These are phyloP conservation scores for Neonectria hederae DNA, from an alignment of 2,329 filamentous ascomycete species.

Conservation along the genomic window DNA sequence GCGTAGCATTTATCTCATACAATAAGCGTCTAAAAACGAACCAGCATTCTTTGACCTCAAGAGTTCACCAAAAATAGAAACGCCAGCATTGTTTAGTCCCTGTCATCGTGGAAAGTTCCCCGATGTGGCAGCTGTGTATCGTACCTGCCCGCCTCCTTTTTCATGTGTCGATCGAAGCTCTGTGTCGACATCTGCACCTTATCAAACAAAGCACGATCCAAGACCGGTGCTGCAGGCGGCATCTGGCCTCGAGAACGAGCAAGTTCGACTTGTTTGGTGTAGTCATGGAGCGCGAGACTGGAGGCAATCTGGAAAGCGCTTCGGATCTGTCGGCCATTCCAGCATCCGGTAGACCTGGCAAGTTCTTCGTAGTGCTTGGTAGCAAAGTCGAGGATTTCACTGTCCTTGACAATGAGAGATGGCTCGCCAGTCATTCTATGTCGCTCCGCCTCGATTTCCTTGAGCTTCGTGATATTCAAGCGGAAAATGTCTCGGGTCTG, in stretches of 20 bases:
- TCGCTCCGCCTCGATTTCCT: conserved; percentile 48
- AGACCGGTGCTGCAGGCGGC: conserved; percentile 47
- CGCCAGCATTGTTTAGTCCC: neutral
- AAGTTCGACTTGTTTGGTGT: conserved; percentile 42
- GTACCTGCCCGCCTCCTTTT: conserved; percentile 48
- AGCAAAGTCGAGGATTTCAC: conserved; percentile 50
- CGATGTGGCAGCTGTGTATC: conserved; percentile 48
- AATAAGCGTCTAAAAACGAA: neutral
- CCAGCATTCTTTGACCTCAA: neutral
- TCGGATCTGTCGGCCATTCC: conserved; percentile 52
- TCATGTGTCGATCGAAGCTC: conserved; percentile 55
- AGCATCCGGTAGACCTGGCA: conserved; percentile 41
- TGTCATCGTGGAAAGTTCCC: conserved; percentile 45
- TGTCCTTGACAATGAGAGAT: conserved; percentile 46
- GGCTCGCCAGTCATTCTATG: conserved; percentile 49
- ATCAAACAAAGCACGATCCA: conserved; percentile 51
- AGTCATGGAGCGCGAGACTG: conserved; percentile 50
- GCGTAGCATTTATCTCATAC: neutral
- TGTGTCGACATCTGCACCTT: conserved; percentile 56
- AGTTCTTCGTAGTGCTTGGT: conserved; percentile 46
- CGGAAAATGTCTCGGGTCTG: conserved; percentile 55
- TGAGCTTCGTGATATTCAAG: conserved; percentile 51
- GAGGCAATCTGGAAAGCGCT: conserved; percentile 51
- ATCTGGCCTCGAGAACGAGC: conserved; percentile 47
- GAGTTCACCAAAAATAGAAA: neutral